These are phyloP conservation scores for Pyrenophora teres DNA, from an alignment of 2,329 filamentous ascomycete genomes.

Conservation along the genomic window DNA sequence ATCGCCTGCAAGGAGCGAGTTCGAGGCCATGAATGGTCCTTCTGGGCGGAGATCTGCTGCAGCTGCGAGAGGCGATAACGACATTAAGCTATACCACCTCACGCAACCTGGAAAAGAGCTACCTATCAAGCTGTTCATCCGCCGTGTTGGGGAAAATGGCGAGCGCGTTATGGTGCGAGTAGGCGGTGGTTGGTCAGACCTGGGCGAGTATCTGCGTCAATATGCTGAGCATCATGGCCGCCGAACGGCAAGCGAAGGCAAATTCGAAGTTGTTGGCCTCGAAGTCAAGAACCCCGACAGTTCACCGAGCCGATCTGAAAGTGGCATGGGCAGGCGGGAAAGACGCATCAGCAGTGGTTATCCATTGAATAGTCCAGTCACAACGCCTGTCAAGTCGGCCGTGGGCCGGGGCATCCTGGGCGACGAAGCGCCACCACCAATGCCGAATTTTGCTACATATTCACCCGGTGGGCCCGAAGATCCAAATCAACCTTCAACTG, in stretches of 20 bases:
- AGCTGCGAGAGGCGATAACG: constrained; percentile 51
- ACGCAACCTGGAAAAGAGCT: constrained; percentile 80
- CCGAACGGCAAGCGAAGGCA: constrained; percentile 62
- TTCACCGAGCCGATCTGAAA: constrained; percentile 36
- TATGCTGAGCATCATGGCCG: constrained; percentile 91
- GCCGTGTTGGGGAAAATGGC: constrained; percentile 84
- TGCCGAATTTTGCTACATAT: constrained; percentile 31
- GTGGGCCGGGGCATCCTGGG: constrained; percentile 17
- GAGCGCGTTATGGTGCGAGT: constrained; percentile 98
- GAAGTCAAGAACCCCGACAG: constrained; percentile 35
- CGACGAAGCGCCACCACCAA: constrained; percentile 31
- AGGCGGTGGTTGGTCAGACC: constrained; percentile 95
- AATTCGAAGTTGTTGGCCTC: constrained; percentile 61
- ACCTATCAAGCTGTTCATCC: constrained; percentile 93
- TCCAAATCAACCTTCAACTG: constrained; percentile 31
- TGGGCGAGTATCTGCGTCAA: constrained; percentile 91
- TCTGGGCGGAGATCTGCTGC: constrained; percentile 39
- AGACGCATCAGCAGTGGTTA: constrained; percentile 31
- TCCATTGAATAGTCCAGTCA: constrained; percentile 27
- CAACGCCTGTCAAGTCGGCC: constrained; percentile 36
- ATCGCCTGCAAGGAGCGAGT: constrained; percentile 44
- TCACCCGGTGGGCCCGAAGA: constrained; percentile 37
- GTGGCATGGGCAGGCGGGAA: constrained; percentile 33
- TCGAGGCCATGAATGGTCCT: constrained; percentile 28
- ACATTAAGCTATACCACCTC: constrained; percentile 91